Conservation (phyloP, 2,329 filamentous ascomycete genomes). For the Passalora sequoiae region DNA sequence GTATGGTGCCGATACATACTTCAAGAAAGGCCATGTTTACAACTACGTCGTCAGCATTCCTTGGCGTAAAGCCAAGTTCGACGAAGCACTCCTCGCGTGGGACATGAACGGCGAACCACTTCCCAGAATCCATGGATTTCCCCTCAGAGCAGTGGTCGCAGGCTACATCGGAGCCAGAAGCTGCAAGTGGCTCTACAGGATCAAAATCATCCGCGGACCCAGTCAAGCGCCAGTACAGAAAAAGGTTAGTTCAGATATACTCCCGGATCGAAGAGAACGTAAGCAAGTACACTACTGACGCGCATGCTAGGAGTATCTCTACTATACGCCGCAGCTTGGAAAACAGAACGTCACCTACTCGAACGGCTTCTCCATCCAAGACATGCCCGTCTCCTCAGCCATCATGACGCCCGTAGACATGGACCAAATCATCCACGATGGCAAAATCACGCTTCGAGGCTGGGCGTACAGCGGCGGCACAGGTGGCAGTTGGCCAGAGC, state of each 20-base stretch:
- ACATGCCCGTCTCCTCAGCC: constrained; percentile 64
- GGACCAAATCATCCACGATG: constrained; percentile 57
- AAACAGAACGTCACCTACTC: constrained; percentile 57
- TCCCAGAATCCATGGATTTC: constrained; percentile 62
- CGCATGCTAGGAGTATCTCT: constrained; percentile 61
- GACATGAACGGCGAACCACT: constrained; percentile 62
- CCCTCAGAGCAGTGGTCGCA: constrained; percentile 40
- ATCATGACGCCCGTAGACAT: constrained; percentile 61
- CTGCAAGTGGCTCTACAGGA: constrained; percentile 63
- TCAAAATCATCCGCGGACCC: constrained; percentile 56
- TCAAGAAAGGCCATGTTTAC: constrained; percentile 60
- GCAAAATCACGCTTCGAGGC: constrained; percentile 51
- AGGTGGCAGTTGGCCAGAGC: constrained; percentile 46
- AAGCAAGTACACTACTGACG: too few relatives aligned
- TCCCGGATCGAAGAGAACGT: background rate
- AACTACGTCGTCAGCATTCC: constrained; percentile 65
- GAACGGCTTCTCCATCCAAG: constrained; percentile 60
- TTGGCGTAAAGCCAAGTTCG: constrained; percentile 62
- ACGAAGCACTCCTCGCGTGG: constrained; percentile 55
- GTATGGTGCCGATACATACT: constrained; percentile 66
- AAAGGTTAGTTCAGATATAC: constrained; percentile 26
- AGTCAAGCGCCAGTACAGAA: constrained; percentile 58
- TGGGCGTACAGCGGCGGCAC: constrained; percentile 41
- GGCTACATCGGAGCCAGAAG: constrained; percentile 63
- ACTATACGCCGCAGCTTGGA: constrained; percentile 63